Evolutionary conservation across 495 filamentous ascomycete genomes (phyloP).

Genomic region (Penicillium lividum): DNA sequence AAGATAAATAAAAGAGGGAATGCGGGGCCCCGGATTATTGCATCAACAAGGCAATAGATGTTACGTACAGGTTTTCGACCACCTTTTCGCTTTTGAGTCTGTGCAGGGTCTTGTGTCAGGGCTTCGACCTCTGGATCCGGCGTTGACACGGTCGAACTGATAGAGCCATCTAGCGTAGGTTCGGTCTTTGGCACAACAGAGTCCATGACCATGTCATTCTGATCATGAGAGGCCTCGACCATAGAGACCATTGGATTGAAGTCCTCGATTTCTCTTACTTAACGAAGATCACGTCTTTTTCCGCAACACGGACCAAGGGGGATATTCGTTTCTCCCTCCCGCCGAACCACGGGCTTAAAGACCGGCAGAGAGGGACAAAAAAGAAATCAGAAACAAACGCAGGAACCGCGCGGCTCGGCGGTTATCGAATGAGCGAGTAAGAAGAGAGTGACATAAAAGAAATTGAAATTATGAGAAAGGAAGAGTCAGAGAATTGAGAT

Average conservation of each 20-base stretch:
- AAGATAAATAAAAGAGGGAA: slow-evolving; percentile 20
- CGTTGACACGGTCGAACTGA: slow-evolving; percentile 51
- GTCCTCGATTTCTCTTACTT: slow-evolving; percentile 13
- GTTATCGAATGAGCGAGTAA: slow-evolving; percentile 38
- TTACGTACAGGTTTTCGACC: slow-evolving; percentile 90
- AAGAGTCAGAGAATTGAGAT: slow-evolving; percentile 38
- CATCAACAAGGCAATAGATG: slow-evolving; percentile 11
- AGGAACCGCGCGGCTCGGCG: slow-evolving; percentile 50
- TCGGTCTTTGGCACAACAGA: slow-evolving; percentile 49
- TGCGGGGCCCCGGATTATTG: slow-evolving; percentile 38
- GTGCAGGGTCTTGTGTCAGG: slow-evolving; percentile 56
- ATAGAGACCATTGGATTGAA: slow-evolving; percentile 47
- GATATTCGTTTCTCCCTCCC: slow-evolving; percentile 23
- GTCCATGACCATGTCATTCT: slow-evolving; percentile 48
- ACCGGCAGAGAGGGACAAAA: slow-evolving; percentile 11
- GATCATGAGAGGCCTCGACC: slow-evolving; percentile 43
- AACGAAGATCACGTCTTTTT: slow-evolving; percentile 13
- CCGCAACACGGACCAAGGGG: slow-evolving; percentile 14
- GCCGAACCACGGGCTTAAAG: slow-evolving; percentile 14
- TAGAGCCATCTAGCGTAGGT: slow-evolving; percentile 47
- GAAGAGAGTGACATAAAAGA: slow-evolving; percentile 49
- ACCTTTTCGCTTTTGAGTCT: slow-evolving; percentile 88
- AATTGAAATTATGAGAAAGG: slow-evolving; percentile 41
- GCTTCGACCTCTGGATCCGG: slow-evolving; percentile 61
- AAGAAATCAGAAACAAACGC: slow-evolving; percentile 30